Base-by-base conservation (phyloP, 495 filamentous ascomycete genomes). In the Parathielavia appendiculata region DNA sequence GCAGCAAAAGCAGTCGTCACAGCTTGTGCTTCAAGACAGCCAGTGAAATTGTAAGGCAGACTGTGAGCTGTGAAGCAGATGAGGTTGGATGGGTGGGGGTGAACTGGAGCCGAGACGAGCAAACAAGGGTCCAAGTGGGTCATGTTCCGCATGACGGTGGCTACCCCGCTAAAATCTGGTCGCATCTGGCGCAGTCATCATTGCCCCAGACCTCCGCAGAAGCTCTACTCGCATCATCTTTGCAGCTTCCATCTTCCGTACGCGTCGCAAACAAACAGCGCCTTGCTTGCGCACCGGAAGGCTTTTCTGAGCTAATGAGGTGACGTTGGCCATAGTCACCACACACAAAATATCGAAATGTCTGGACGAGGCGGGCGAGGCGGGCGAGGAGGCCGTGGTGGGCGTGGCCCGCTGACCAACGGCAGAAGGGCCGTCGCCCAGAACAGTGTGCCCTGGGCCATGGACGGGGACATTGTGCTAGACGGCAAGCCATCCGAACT, bases 401-500 rank as follows among this genome's bases (percentile, higher is more conserved):
- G 69, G 30, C 66, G 67, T 8, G 68, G 66, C 3, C 56, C 47
- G 12, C 40, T 35, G 38, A 50, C 41, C 11, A 59, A 59, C 66
- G 69, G 51, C 56, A 63, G 66, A 0, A 59, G 69, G 5, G 54
- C 41, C 17, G 53, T 71, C 43, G 61, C 60, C 6, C 51, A 56
- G 20, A 67, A 69, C 49, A 60, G 64, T 12, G 72, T 74, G 22
- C 64, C 72, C 2, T 73, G 68, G 68, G 54, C 61, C 9, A 65
- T 68, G 45, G 69, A 72, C 52, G 56, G 62, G 0, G 60, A 61
- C 17, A 61, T 72, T 12, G 52, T 62, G 1, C 49, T 77, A 2
- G 75, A 79, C 45, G 65, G 66, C 19, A 75, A 75, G 41, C 76
- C 76, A 7, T 70, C 66, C 0, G 74, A 76, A 17, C 63, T 74